Evolutionary conservation across 805 yeast genomes (phyloP).

Genomic region (Hanseniaspora valbyensis): DNA sequence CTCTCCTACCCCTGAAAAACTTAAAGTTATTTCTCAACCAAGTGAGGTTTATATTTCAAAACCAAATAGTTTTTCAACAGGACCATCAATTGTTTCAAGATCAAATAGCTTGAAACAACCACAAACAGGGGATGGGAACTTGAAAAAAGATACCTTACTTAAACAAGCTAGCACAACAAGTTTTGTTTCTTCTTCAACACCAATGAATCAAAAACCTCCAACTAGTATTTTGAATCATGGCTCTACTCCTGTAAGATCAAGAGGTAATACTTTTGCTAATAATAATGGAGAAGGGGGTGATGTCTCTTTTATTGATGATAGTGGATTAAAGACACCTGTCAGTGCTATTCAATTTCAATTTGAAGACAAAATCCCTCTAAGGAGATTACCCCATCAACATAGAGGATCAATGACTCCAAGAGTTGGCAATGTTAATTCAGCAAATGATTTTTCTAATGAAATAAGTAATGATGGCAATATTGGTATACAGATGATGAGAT

Average conservation of each 20-base stretch:
- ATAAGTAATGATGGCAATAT: not conserved
- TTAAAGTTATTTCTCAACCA: not conserved
- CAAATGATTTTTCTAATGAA: not conserved
- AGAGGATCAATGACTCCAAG: constrained; percentile 49
- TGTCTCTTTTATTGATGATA: not conserved
- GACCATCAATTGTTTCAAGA: not conserved
- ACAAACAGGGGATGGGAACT: not conserved
- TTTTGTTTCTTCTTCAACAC: not conserved
- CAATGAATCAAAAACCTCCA: constrained; percentile 8
- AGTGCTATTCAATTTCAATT: constrained; percentile 39
- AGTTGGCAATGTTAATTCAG: constrained; percentile 25
- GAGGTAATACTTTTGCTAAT: constrained; percentile 3
- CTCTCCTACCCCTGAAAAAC: not conserved
- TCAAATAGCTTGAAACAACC: not conserved
- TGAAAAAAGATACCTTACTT: constrained; percentile 1
- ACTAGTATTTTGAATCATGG: constrained; percentile 1
- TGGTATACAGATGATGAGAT: not conserved
- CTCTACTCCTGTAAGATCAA: not conserved
- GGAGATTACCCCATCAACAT: constrained; percentile 31
- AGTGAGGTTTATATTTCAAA: not conserved
- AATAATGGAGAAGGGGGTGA: not conserved
- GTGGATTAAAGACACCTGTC: constrained; percentile 14
- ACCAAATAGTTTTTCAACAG: not conserved
- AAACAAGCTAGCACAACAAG: not conserved
- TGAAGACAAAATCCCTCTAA: constrained; percentile 31